Evolutionary conservation across 2,329 filamentous ascomycete genomes (phyloP).

Genomic region (Dactylellina parvicollis): DNA sequence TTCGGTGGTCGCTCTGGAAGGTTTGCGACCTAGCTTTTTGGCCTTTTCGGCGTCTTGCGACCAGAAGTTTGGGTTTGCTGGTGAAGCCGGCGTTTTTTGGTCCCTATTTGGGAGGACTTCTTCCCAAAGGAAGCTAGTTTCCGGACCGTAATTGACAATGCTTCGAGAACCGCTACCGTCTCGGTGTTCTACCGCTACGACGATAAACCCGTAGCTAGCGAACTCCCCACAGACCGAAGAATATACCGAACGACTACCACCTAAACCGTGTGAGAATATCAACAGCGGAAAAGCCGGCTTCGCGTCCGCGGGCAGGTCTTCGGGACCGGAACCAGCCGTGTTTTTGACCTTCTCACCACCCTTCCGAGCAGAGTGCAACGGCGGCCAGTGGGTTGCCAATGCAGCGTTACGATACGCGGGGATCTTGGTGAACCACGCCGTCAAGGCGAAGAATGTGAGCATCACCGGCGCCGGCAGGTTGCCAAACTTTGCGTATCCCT

Average conservation of each 20-base stretch:
- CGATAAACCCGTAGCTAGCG: slow-evolving; percentile 81
- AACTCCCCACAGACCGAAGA: slow-evolving; percentile 82
- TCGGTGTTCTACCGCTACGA: slow-evolving; percentile 82
- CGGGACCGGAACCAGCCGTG: slow-evolving; percentile 69
- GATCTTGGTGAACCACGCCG: slow-evolving; percentile 60
- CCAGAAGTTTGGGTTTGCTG: slow-evolving; percentile 22
- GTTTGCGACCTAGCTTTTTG: slow-evolving; percentile 27
- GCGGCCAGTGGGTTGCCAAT: slow-evolving; percentile 71
- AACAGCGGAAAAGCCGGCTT: slow-evolving; percentile 77
- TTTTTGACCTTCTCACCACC: slow-evolving; percentile 67
- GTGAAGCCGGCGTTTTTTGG: background rate
- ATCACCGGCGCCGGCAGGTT: slow-evolving; percentile 16
- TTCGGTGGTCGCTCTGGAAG: slow-evolving; percentile 15
- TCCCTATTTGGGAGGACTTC: background rate
- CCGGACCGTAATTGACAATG: slow-evolving; percentile 68
- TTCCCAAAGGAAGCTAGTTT: slow-evolving; percentile 35
- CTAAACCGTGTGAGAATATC: slow-evolving; percentile 86
- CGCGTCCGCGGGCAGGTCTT: slow-evolving; percentile 63
- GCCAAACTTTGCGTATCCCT: slow-evolving; percentile 32
- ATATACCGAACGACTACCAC: slow-evolving; percentile 82
- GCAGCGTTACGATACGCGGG: slow-evolving; percentile 30
- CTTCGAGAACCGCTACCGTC: slow-evolving; percentile 82
- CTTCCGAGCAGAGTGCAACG: slow-evolving; percentile 76
- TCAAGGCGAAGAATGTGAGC: slow-evolving; percentile 58
- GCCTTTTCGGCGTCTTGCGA: slow-evolving; percentile 18